Evolutionary conservation across 140 eudicot genomes (phyloP).

Genomic region (Erigeron philadelphicus): DNA sequence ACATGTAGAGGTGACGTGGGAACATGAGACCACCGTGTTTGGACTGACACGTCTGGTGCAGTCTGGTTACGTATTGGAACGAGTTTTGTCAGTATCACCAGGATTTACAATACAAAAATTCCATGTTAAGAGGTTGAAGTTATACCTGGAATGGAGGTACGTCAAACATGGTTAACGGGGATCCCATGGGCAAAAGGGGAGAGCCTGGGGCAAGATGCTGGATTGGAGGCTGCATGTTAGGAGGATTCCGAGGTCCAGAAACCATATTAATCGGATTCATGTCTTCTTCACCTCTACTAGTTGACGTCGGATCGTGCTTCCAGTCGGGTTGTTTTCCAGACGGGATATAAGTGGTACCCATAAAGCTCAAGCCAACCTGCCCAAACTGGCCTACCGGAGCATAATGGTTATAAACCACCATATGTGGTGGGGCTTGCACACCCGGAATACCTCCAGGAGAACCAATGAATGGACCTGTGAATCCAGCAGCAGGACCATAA

Average conservation of each 20-base stretch:
- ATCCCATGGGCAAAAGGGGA: conserved; percentile 65
- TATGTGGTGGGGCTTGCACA: conserved; percentile 85
- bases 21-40: conserved; percentile 66
- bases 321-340: conserved; percentile 95
- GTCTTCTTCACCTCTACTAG: conserved; percentile 56
- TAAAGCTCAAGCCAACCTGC: conserved; percentile 95
- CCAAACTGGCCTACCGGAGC: conserved; percentile 97
- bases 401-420: conserved; percentile 93
- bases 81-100: conserved; percentile 1
- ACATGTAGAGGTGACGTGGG: conserved; percentile 64
- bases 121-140: not conserved
- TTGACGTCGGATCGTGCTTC: conserved; percentile 71
- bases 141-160: conserved; percentile 86
- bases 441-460: conserved; percentile 79
- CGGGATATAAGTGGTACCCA: conserved; percentile 88
- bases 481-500: conserved; percentile 83
- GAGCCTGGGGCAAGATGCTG: conserved; percentile 91
- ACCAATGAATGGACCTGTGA: conserved; percentile 71
- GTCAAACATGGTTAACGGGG: conserved; percentile 82
- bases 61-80: conserved; percentile 37
- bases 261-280: conserved; percentile 49
- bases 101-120: not conserved
- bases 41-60: conserved; percentile 66
- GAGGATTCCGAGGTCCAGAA: conserved; percentile 49
- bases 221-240: conserved; percentile 46